Conservation (phyloP, 345 rosid species). For the Rhodamnia rubescens region DNA sequence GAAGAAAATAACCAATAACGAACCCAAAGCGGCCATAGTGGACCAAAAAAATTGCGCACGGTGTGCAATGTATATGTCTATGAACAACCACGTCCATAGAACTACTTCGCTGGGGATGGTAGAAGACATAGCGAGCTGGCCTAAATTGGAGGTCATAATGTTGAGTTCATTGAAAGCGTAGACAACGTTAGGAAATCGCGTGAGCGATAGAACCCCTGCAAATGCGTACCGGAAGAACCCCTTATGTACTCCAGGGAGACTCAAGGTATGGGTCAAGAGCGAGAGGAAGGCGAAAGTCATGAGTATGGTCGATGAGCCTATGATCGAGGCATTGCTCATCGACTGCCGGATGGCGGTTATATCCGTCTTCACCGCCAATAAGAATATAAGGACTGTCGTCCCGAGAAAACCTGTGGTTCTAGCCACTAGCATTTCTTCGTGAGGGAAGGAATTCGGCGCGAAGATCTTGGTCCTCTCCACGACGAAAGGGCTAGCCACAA, state of each 20-base stretch:
- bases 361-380: conserved; percentile 2
- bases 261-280: not conserved
- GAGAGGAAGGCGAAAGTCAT: not conserved
- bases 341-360: not conserved
- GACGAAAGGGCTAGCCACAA: not conserved
- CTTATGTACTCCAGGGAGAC: not conserved
- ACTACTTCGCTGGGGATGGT: not conserved
- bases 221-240: not conserved
- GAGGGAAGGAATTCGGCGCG: not conserved
- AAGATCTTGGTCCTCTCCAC: not conserved
- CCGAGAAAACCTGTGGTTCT: not conserved
- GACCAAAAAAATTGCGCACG: not conserved
- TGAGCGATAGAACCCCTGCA: not conserved
- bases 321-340: not conserved
- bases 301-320: not conserved
- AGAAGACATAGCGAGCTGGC: conserved; percentile 4
- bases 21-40: not conserved
- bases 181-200: conserved; percentile 2
- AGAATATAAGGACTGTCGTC: not conserved
- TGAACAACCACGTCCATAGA: not conserved
- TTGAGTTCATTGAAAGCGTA: conserved; percentile 7
- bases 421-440: not conserved
- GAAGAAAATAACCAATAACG: not conserved
- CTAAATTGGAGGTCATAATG: conserved; percentile 5
- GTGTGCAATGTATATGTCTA: not conserved